Percentiles rank a stretch among this genome's conserved stretches.
Conservation (phyloP, 352 stramenopile genomes). For the Globisporangium paroecandrum region DNA sequence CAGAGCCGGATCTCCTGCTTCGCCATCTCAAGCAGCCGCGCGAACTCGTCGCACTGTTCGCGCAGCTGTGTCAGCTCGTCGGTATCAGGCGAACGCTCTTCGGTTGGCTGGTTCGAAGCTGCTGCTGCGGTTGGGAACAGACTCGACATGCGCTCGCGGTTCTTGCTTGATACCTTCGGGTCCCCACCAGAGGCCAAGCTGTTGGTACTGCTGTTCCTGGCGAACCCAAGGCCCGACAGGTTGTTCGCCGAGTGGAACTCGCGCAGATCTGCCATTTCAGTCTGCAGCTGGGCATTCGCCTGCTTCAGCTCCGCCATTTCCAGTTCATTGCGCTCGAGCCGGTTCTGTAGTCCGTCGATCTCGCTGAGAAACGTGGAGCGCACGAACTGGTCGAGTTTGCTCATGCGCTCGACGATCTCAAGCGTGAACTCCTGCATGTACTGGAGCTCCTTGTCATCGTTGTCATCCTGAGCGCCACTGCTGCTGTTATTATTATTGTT, state of each 20-base stretch:
- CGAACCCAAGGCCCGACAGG: slow-evolving; percentile 11
- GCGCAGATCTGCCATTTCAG: slow-evolving; percentile 35
- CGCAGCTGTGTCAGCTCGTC: slow-evolving; percentile 39
- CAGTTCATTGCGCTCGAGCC: slow-evolving; percentile 15
- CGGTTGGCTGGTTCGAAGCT: neutral
- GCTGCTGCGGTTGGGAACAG: slow-evolving; percentile 11
- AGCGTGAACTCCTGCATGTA: slow-evolving; percentile 43
- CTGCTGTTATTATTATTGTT: neutral
- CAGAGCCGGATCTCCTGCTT: slow-evolving; percentile 72
- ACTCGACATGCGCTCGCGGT: slow-evolving; percentile 1
- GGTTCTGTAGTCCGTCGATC: slow-evolving; percentile 18
- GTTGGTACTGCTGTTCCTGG: neutral
- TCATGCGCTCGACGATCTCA: slow-evolving; percentile 38
- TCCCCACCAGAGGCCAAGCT: neutral
- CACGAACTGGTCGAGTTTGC: slow-evolving; percentile 37
- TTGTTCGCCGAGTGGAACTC: slow-evolving; percentile 42
- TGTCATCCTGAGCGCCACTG: too few species aligned
- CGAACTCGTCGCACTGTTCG: slow-evolving; percentile 49
- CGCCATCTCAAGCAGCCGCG: slow-evolving; percentile 55
- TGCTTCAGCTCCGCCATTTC: slow-evolving; percentile 12
- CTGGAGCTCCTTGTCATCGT: slow-evolving; percentile 30
- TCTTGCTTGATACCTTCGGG: neutral
- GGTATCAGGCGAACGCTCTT: neutral
- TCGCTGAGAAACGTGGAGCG: slow-evolving; percentile 31
- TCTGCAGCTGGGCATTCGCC: slow-evolving; percentile 32